A percentile compares a stretch with the other conserved stretches of the same genome.
Conservation (phyloP, 345 rosid genomes). For the Anacardium occidentale region DNA sequence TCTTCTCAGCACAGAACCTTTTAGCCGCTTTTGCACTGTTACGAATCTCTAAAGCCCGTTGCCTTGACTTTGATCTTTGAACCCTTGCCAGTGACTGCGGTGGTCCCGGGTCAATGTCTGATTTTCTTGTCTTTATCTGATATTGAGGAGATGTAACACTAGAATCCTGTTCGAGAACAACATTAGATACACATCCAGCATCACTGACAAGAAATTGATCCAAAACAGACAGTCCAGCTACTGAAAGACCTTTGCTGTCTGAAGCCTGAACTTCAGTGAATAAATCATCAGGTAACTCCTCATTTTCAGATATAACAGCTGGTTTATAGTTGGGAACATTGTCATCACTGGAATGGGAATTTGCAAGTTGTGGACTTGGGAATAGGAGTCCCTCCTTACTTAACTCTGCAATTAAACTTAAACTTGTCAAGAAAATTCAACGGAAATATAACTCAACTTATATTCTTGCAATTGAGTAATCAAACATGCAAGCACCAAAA, state of each 20-base stretch:
- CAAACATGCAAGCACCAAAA: neutral
- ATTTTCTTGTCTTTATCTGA: slow-evolving; percentile 34
- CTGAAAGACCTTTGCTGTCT: slow-evolving; percentile 27
- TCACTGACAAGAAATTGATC: slow-evolving; percentile 25
- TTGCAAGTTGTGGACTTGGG: slow-evolving; percentile 40
- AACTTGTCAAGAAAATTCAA: neutral
- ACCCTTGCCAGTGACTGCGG: slow-evolving; percentile 52
- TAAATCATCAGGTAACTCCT: slow-evolving; percentile 27
- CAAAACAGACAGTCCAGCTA: slow-evolving; percentile 29
- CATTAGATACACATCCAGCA: slow-evolving; percentile 30
- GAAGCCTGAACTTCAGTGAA: slow-evolving; percentile 20
- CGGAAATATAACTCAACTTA: neutral
- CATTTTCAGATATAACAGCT: slow-evolving; percentile 29
- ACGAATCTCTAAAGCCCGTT: slow-evolving; percentile 60
- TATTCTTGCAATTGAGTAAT: neutral
- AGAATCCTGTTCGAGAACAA: slow-evolving; percentile 33
- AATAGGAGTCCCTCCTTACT: slow-evolving; percentile 51
- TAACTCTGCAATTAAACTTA: slow-evolving; percentile 47
- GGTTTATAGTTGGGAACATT: slow-evolving; percentile 36
- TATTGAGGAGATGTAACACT: slow-evolving; percentile 43
- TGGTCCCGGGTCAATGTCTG: slow-evolving; percentile 33
- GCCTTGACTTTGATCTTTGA: slow-evolving; percentile 80
- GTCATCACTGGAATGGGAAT: slow-evolving; percentile 36
- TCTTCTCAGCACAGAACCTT: slow-evolving; percentile 28
- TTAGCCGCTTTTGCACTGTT: slow-evolving; percentile 54